phyloP scores from a whole-genome alignment of 2,329 filamentous ascomycete genomes.

The Ophiocordyceps unilateralis region DNA sequence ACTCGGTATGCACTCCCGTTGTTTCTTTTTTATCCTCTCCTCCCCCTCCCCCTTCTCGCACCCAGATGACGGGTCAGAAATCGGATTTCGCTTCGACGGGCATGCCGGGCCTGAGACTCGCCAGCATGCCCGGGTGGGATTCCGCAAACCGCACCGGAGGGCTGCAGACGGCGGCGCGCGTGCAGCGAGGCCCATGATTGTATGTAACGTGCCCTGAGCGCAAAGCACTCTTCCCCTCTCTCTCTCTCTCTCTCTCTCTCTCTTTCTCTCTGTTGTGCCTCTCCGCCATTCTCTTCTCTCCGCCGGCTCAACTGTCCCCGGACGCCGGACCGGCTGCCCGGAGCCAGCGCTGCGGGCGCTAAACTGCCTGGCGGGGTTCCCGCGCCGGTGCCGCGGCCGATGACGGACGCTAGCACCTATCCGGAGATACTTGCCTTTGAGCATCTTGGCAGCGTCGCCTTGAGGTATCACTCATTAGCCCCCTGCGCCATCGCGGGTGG shows the following conservation, averaged over 20 bases:
- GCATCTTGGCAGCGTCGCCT: background rate
- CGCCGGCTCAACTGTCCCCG: background rate
- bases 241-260: background rate
- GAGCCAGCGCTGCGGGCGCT: background rate
- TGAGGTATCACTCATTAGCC: background rate
- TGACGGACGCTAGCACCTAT: background rate
- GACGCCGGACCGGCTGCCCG: background rate
- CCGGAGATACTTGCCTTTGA: background rate
- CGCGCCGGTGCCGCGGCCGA: background rate
- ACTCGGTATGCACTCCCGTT: background rate
- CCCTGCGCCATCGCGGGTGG: slow-evolving; percentile 1
- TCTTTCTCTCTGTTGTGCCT: background rate
- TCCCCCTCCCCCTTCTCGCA: background rate
- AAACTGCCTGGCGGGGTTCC: background rate
- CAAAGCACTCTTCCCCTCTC: background rate
- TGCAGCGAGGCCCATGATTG: background rate
- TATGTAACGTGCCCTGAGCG: background rate
- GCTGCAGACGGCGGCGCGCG: background rate
- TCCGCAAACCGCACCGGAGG: background rate
- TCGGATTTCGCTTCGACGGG: background rate
- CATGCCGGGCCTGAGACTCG: background rate
- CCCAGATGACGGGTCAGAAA: background rate
- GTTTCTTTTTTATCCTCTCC: background rate
- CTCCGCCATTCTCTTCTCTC: background rate
- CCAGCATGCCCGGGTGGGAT: background rate